Evolutionary conservation across 2,329 filamentous ascomycete genomes (phyloP).

Genomic region (Claviceps purpurea): DNA sequence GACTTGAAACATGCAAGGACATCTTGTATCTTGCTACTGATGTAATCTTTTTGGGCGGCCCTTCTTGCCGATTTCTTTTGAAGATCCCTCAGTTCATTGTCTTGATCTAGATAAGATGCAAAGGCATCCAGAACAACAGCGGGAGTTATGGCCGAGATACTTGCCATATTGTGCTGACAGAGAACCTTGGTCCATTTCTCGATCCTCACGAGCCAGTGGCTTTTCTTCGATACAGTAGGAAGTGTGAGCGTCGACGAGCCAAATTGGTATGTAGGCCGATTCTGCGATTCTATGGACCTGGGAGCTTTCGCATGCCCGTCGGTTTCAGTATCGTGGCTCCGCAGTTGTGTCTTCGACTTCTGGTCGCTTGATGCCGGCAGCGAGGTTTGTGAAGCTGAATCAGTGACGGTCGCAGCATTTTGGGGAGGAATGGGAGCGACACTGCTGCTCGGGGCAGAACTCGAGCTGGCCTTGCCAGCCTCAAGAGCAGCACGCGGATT

Average conservation of each 20-base stretch:
- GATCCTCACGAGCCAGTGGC: slow-evolving; percentile 22
- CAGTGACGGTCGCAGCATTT: not conserved
- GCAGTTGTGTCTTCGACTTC: not conserved
- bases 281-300: slow-evolving; percentile 10
- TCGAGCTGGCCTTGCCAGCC: slow-evolving; percentile 1
- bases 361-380: not conserved
- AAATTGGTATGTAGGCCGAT: slow-evolving; percentile 11
- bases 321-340: not conserved
- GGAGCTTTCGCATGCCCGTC: not conserved
- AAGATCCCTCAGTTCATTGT: slow-evolving; percentile 16
- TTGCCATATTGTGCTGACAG: slow-evolving; percentile 13
- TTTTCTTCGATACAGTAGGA: slow-evolving; percentile 16
- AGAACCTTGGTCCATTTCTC: slow-evolving; percentile 22
- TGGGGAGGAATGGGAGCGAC: not conserved
- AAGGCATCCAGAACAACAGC: slow-evolving; percentile 15
- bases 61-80: slow-evolving; percentile 21
- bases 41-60: slow-evolving; percentile 15
- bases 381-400: not conserved
- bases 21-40: slow-evolving; percentile 12
- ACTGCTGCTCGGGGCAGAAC: not conserved
- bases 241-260: slow-evolving; percentile 13
- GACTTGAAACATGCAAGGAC: slow-evolving; percentile 10
- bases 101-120: slow-evolving; percentile 17
- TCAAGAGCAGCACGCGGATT: slow-evolving; percentile 6
- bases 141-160: slow-evolving; percentile 12